Evolutionary conservation across 257 asterid genomes (phyloP).

Genomic region (Solanum bukasovii): DNA sequence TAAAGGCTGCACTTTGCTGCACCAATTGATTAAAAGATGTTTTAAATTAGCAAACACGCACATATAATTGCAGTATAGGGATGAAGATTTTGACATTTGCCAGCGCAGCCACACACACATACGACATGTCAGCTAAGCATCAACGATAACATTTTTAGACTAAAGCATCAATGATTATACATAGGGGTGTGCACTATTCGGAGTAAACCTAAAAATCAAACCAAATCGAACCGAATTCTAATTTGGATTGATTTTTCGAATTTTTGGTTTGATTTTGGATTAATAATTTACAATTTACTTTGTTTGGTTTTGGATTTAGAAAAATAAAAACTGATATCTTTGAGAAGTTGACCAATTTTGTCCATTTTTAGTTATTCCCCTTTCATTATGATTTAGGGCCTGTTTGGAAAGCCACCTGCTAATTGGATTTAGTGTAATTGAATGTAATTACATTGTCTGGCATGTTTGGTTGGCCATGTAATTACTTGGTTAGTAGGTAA

Average conservation of each 20-base stretch:
- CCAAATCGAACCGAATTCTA: neutral
- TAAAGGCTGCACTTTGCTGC: slow-evolving; percentile 98
- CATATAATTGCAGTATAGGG: neutral
- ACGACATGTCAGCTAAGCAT: neutral
- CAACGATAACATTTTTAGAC: neutral
- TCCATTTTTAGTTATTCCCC: too few species aligned
- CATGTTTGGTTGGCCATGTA: neutral
- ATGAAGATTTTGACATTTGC: neutral
- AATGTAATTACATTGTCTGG: too few species aligned
- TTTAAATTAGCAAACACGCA: neutral
- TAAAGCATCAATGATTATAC: neutral
- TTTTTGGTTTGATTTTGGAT: neutral
- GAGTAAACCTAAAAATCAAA: neutral
- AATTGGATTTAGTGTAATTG: neutral
- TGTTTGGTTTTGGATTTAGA: neutral
- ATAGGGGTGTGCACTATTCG: neutral
- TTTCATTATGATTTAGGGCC: too few species aligned
- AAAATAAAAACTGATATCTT: neutral
- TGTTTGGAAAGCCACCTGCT: too few species aligned
- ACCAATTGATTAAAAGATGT: slow-evolving; percentile 7
- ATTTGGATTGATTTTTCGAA: neutral
- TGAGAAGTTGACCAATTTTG: neutral
- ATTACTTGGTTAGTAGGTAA: neutral
- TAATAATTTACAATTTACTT: neutral
- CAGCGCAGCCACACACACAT: neutral